These are phyloP conservation scores for Chalaropsis thielavioides DNA, from an alignment of 2,329 filamentous ascomycete species.

Conservation along the genomic window DNA sequence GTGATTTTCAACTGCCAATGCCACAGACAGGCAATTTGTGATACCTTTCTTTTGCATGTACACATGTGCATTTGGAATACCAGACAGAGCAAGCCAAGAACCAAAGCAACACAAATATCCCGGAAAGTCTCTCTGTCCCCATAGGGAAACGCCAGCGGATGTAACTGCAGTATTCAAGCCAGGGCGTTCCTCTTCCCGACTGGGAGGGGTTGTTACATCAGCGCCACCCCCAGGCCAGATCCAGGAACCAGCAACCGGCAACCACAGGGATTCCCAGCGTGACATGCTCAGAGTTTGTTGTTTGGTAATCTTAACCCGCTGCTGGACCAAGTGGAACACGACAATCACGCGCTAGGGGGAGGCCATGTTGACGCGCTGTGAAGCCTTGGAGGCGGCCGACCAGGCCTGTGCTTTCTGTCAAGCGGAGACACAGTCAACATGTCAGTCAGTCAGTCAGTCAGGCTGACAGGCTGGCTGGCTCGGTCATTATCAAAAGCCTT, in stretches of 20 bases:
- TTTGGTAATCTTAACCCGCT: background rate
- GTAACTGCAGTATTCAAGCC: background rate
- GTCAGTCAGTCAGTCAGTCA: background rate
- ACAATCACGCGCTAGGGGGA: too few relatives aligned
- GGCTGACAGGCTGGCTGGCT: background rate
- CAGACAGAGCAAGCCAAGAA: background rate
- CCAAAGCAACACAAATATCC: background rate
- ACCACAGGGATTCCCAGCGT: background rate
- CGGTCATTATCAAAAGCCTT: background rate
- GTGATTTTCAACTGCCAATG: background rate
- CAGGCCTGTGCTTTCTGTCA: constrained; percentile 3
- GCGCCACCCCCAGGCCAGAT: background rate
- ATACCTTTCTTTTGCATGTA: background rate
- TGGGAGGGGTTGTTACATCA: background rate
- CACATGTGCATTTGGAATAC: background rate
- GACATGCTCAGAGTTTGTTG: background rate
- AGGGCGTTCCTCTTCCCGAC: background rate
- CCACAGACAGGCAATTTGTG: background rate
- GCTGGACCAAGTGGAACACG: too few relatives aligned
- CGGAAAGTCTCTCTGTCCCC: background rate
- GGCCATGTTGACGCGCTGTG: background rate
- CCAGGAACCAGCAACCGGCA: background rate
- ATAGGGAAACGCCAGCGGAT: background rate
- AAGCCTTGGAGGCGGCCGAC: background rate
- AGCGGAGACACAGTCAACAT: background rate